These are phyloP conservation scores for Lentinula detonsa DNA, from an alignment of 768 basidiomycete genomes.

Conservation along the genomic window DNA sequence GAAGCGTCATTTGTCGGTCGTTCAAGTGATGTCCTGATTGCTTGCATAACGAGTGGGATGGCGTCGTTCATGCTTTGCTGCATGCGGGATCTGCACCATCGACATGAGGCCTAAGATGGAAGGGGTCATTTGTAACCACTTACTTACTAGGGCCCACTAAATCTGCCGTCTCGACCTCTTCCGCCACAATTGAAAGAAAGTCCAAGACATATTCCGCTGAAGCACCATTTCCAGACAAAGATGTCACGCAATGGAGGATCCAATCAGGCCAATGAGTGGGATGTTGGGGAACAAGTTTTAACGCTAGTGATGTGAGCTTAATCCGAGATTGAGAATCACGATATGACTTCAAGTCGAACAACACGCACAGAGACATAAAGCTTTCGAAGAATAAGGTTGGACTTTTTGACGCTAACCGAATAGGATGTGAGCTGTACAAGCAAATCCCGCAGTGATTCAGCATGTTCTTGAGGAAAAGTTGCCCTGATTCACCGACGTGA, in stretches of 20 bases:
- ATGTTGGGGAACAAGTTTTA: slow-evolving; percentile 58
- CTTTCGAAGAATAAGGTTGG: slow-evolving; percentile 76
- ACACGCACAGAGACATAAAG: slow-evolving; percentile 74
- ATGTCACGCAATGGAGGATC: slow-evolving; percentile 58
- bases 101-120: slow-evolving; percentile 2
- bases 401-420: slow-evolving; percentile 50
- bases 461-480: slow-evolving; percentile 60
- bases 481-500: slow-evolving; percentile 43
- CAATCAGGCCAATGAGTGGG: slow-evolving; percentile 71
- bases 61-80: slow-evolving; percentile 62
- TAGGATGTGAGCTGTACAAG: slow-evolving; percentile 67
- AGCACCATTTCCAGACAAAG: slow-evolving; percentile 55
- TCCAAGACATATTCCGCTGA: slow-evolving; percentile 59
- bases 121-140: slow-evolving; percentile 21
- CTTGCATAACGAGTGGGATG: slow-evolving; percentile 63
- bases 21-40: slow-evolving; percentile 53
- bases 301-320: slow-evolving; percentile 62
- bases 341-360: slow-evolving; percentile 5
- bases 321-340: slow-evolving; percentile 4
- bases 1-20: slow-evolving; percentile 24
- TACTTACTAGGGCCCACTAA: slow-evolving; percentile 69
- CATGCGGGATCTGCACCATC: slow-evolving; percentile 47
- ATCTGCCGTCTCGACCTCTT: slow-evolving; percentile 75
- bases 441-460: slow-evolving; percentile 52
- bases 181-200: slow-evolving; percentile 77